Evolutionary conservation across 306 rosid species (phyloP), one percentile per base, ranked within the genome.

Genomic region (Castanea sativa): DNA sequence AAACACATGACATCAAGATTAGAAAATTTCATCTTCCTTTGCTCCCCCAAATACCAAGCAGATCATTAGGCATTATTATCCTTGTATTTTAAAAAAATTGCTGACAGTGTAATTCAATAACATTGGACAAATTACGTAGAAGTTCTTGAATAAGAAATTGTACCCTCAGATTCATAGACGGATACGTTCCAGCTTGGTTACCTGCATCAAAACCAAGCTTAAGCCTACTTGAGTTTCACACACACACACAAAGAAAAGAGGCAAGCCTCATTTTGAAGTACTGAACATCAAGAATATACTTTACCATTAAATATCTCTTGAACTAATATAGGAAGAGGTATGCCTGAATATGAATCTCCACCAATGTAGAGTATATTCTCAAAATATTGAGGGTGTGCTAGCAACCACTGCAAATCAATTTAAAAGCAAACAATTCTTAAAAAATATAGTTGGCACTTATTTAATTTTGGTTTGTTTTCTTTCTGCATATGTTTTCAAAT

Each of bases 261-360:
- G 45, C 45, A 25, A 10, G 18, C 23, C 4, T 57, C 13, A 6
- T 21, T 20, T 10, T 59, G 14, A 21, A 23, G 29, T 6, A 45
- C 4, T 20, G 51, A 2, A 38, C 25, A 33, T 11, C 3, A 7
- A 51, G 68, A 23, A 61, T 32, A 32, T 52, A 15, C 18, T 25
- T 73, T 68, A 80, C 83, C 79, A 9, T 74, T n/a, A n/a, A 25
- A 51, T 20, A 80, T 76, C 14, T 80, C 53, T 68, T 80, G 76
- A 25, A 80, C 83, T 29, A 80, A 19, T 1, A 80, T 80, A 38
- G 83, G 83, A 67, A 80, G 75, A 65, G 79, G 75, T 12, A 74
- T 80, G 68, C 83, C 83, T 1, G 83, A 74, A 41, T 74, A 80
- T 41, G 83, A 80, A 69, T 80, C 83, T 0, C 83, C 83, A 67